Conservation (phyloP, 169 alveolate genomes). For the Eimeria maxima region DNA sequence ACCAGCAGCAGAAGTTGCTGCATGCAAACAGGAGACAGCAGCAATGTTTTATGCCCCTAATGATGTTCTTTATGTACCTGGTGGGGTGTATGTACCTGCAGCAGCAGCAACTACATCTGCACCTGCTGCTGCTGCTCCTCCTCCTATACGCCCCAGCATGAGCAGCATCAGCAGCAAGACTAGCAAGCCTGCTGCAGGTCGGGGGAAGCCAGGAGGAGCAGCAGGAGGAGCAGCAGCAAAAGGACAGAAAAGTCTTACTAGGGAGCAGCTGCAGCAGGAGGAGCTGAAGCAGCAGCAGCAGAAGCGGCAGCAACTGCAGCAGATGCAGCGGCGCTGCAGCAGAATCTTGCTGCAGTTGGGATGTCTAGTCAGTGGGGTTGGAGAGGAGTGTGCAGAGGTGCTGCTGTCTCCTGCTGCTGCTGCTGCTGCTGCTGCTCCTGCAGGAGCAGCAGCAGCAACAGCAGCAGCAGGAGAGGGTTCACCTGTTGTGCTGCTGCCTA, state of each 20-base stretch:
- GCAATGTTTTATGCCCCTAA: slow-evolving; percentile 25
- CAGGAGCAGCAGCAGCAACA: slow-evolving; percentile 41
- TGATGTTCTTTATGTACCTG: neutral
- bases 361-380: slow-evolving; percentile 5
- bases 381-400: slow-evolving; percentile 3
- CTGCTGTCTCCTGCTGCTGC: slow-evolving; percentile 33
- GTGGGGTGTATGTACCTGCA: neutral
- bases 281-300: slow-evolving; percentile 73
- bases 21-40: neutral
- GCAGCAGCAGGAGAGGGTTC: slow-evolving; percentile 30
- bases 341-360: slow-evolving; percentile 53
- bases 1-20: slow-evolving; percentile 61
- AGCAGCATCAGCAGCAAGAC: slow-evolving; percentile 64
- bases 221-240: slow-evolving; percentile 46
- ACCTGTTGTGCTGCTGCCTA: slow-evolving; percentile 18
- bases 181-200: slow-evolving; percentile 24
- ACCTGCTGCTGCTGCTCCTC: neutral
- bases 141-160: slow-evolving; percentile 21
- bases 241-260: slow-evolving; percentile 12
- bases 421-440: neutral
- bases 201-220: neutral
- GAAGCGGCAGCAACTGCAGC: slow-evolving; percentile 71
- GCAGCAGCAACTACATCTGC: neutral
- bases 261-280: slow-evolving; percentile 73
- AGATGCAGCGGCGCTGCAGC: slow-evolving; percentile 35